These are phyloP conservation scores for Puccinellia tenuiflora DNA, from an alignment of 176 grass and related monocot species.

Conservation along the genomic window DNA sequence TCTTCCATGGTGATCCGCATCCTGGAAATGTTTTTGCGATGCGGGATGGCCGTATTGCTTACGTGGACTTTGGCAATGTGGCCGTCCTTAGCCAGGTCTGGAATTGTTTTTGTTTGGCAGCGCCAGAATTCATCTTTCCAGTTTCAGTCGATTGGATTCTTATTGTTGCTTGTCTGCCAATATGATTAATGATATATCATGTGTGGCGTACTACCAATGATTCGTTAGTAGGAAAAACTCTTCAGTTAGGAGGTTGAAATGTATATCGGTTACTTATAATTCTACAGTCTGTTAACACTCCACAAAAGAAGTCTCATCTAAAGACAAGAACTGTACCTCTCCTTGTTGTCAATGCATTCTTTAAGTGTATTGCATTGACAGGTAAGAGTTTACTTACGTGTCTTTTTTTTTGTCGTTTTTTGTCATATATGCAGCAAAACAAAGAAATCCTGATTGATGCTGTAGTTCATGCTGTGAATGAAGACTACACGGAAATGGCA, in stretches of 20 bases:
- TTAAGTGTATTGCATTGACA: neutral
- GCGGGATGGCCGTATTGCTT: constrained; percentile 98
- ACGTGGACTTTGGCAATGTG: constrained; percentile 98
- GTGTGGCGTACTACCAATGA: neutral
- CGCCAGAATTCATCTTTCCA: neutral
- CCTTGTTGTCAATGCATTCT: neutral
- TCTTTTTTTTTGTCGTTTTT: neutral
- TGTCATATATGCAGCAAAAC: constrained; percentile 74
- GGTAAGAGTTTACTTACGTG: constrained; percentile 1
- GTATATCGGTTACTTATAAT: neutral
- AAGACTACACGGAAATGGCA: constrained; percentile 99
- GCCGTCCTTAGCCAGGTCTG: constrained; percentile 93
- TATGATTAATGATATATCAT: neutral
- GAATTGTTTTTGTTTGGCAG: neutral
- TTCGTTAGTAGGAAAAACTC: neutral
- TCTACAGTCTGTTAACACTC: neutral
- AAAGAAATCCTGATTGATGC: constrained; percentile 99
- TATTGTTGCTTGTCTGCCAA: neutral
- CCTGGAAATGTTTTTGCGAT: constrained; percentile 99
- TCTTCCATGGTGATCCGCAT: constrained; percentile 99
- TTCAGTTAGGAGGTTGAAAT: neutral
- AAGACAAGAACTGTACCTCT: neutral
- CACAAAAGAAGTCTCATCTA: neutral
- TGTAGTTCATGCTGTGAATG: constrained; percentile 97
- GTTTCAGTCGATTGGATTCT: neutral